Conservation (phyloP, 78 protist species). For the Goniomonas avonlea region DNA sequence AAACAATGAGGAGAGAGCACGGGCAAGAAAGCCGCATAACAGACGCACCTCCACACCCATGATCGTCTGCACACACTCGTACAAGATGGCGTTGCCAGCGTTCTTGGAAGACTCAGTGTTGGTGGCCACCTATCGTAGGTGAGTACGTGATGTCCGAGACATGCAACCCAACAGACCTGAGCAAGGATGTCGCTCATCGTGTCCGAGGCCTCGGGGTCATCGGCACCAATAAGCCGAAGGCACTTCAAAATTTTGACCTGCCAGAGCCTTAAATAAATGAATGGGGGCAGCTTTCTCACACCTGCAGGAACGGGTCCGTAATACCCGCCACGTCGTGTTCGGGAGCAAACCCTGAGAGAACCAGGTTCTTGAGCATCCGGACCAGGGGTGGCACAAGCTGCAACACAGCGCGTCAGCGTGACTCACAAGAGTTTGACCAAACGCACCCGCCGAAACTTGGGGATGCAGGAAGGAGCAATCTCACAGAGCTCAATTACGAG, state of each 20-base stretch:
- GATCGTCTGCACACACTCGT: slow-evolving; percentile 89
- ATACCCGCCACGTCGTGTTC: slow-evolving; percentile 94
- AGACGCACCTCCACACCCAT: slow-evolving; percentile 43
- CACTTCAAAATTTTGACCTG: slow-evolving; percentile 72
- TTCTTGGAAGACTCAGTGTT: slow-evolving; percentile 81
- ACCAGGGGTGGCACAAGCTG: slow-evolving; percentile 61
- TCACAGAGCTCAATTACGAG: slow-evolving; percentile 72
- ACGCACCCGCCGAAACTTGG: slow-evolving; percentile 37
- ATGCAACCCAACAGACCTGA: slow-evolving; percentile 45
- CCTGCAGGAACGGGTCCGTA: slow-evolving; percentile 96
- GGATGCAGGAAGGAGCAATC: slow-evolving; percentile 15
- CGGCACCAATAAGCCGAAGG: slow-evolving; percentile 71
- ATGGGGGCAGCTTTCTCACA: too few species aligned
- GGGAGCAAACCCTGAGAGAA: slow-evolving; percentile 65
- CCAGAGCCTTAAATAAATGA: too few species aligned
- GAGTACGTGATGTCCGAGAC: too few species aligned
- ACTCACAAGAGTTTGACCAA: too few species aligned
- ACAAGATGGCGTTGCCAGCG: slow-evolving; percentile 92
- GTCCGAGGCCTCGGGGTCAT: slow-evolving; percentile 62
- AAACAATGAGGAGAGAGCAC: too few species aligned
- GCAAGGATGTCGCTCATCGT: slow-evolving; percentile 91
- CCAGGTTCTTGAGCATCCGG: slow-evolving; percentile 65
- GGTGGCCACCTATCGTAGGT: slow-evolving; percentile 65
- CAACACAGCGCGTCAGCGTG: neutral
- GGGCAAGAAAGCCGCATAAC: too few species aligned